Conservation (phyloP, 805 yeast genomes). For the Myxozyma neglecta region DNA sequence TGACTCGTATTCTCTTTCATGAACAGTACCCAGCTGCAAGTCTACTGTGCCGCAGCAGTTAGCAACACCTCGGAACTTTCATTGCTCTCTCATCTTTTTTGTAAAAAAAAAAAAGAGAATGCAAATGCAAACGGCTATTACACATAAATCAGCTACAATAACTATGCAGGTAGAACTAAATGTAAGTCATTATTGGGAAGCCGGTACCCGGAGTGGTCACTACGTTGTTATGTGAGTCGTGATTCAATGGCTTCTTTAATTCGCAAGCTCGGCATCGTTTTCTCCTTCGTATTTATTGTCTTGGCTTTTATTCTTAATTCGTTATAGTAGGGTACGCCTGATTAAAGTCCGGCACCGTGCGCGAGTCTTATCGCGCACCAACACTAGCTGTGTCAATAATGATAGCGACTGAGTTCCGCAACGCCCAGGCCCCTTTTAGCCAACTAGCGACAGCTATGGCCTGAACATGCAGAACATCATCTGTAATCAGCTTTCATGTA, state of each 20-base stretch:
- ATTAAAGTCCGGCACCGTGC: constrained; percentile 13
- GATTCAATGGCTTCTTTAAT: background rate
- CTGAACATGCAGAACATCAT: background rate
- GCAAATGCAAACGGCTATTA: no score
- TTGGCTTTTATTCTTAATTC: background rate
- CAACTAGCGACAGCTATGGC: background rate
- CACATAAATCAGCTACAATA: no score
- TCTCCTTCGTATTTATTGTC: background rate
- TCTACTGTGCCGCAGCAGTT: no score
- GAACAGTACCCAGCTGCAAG: no score
- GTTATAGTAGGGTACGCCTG: constrained; percentile 1
- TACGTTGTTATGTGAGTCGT: background rate
- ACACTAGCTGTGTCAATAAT: background rate
- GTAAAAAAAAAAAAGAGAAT: no score
- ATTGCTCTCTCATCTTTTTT: no score
- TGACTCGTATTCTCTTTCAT: background rate
- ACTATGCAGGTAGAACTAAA: no score
- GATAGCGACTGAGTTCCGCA: background rate
- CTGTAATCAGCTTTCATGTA: no score
- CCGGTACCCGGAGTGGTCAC: no score
- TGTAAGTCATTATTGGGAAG: no score
- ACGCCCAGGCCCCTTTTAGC: background rate
- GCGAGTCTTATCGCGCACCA: constrained; percentile 14
- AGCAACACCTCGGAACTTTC: no score
- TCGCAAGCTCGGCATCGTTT: background rate